Base-by-base conservation (phyloP, 495 filamentous ascomycete species). In the Penicillium crystallinum region DNA sequence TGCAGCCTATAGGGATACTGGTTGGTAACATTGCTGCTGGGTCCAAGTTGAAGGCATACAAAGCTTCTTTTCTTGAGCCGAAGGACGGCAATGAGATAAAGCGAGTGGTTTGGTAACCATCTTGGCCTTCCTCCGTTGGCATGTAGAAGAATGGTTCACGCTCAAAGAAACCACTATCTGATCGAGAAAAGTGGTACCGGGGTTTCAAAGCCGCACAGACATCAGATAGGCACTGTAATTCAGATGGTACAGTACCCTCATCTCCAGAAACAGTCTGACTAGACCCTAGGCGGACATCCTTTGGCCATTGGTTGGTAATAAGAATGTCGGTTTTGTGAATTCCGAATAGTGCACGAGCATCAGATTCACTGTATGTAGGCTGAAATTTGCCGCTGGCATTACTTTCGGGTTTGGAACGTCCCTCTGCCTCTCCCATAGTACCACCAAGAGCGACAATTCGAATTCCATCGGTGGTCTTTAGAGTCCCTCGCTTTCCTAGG, bases 61-160 rank as follows among this genome's bases (percentile, higher is more conserved):
- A 82, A 43, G 87, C 86, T 73, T 96, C 96, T 40, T 86, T 82
- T 64, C 90, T 91, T 3, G 72, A 68, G 42, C 80, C 85, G 64
- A 79, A 90, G 5, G 86, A 75, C 2, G 88, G 92, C 4, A 97
- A 69, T 42, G 89, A 91, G 61, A 97, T 83, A 67, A 98, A 97
- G 18, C 92, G 84, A 3, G 91, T 96, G 4, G 95, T 68, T 2
- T 73, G 73, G 49, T 74, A 80, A 1, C 66, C 64, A 19, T 80
- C 73, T 8, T 77, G 77, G 7, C 68, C 70, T 19, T 79, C 75
- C 42, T 79, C 75, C 7, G 73, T 70, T 5, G 82, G 77, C 49
- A 75, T 65, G 61, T 95, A 86, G 66, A 90, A 88, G 77, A 96
- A 97, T 0, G 93, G 91, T 64, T 96, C 93, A 17, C 93, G 83